Base-by-base conservation (phyloP, 192 early-diverging fungal species). In the Podila epigama region DNA sequence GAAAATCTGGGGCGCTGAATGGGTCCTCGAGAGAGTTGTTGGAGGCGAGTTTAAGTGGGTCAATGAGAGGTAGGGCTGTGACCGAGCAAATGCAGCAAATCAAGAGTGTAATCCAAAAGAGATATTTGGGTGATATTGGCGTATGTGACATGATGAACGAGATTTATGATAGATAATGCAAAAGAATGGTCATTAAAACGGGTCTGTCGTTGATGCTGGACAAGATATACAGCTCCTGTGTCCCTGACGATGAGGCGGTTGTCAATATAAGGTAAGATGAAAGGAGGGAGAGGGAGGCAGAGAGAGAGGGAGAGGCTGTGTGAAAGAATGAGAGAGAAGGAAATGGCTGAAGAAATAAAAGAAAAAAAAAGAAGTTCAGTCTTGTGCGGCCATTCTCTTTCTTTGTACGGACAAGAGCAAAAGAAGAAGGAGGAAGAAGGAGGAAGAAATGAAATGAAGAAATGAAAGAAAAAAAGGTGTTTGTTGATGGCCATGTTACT, bases 1-100 rank as follows among this genome's bases (percentile, higher is more conserved):
- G 51, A 22, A 63, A 77, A 25, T 57, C 52, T 41, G 73, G 73
- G 0, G 73, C 66, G 4, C 65, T 52, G 50, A 77, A 77, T 2
- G 73, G 73, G 54, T 77, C 73, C 2, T 40, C 36, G 28, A 59
- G 31, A 8, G 60, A 51, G 20, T 20, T 32, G 35, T 48, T 48
- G 44, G 44, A 48, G 5, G 44, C 3, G 7, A 4, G 44, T 1
- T 48, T 25, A 15, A n/a, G 41, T 8, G n/a, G n/a, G n/a, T 48
- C n/a, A 22, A 22, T 18, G 7, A 48, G n/a, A 22, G 44, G 44
- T 10, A 22, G 25, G n/a, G 44, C 44, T 0, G 20, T 22, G n/a
- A 48, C 20, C 20, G 25, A 15, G 25, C 44, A 48, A 9, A 8
- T 8, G 44, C n/a, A n/a, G n/a, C 44, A 18, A 9, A 44, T 48